These are phyloP conservation scores for Chlorella sp. DNA, from an alignment of 139 green algal species.

Conservation along the genomic window DNA sequence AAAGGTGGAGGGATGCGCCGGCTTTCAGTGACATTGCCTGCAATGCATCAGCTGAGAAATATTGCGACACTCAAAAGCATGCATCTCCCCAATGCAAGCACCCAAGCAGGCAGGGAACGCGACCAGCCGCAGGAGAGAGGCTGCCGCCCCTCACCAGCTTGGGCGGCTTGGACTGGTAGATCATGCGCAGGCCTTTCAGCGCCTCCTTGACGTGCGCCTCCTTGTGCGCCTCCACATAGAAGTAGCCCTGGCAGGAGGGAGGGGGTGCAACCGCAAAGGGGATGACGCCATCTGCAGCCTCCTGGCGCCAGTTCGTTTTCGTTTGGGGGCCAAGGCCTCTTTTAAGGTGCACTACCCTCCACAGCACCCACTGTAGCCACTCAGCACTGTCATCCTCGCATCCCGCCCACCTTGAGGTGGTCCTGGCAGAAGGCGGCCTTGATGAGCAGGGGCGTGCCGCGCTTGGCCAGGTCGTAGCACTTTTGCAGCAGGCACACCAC, in stretches of 20 bases:
- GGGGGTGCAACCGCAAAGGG: too few species aligned
- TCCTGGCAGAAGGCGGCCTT: conserved; percentile 91
- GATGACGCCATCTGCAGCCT: too few species aligned
- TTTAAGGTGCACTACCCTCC: too few species aligned
- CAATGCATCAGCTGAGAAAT: too few species aligned
- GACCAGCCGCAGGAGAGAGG: too few species aligned
- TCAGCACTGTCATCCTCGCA: neutral
- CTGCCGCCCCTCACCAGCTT: conserved; percentile 52
- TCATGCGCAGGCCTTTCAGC: conserved; percentile 81
- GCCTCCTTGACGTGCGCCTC: conserved; percentile 92
- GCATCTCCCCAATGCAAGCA: too few species aligned
- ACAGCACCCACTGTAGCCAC: neutral
- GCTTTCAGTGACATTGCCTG: too few species aligned
- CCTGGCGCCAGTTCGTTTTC: too few species aligned
- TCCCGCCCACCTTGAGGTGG: conserved; percentile 83
- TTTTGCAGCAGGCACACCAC: conserved; percentile 93
- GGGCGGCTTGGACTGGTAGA: conserved; percentile 76
- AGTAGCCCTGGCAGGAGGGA: conserved; percentile 71
- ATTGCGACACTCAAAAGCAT: too few species aligned
- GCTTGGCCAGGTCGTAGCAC: conserved; percentile 59
- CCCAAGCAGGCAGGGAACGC: too few species aligned
- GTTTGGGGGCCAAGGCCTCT: too few species aligned
- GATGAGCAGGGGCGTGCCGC: conserved; percentile 83
- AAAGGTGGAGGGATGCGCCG: too few species aligned
- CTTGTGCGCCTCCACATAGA: conserved; percentile 96